phyloP scores from a whole-genome alignment of 2,329 filamentous ascomycete genomes.

The Botrytis fabae region DNA sequence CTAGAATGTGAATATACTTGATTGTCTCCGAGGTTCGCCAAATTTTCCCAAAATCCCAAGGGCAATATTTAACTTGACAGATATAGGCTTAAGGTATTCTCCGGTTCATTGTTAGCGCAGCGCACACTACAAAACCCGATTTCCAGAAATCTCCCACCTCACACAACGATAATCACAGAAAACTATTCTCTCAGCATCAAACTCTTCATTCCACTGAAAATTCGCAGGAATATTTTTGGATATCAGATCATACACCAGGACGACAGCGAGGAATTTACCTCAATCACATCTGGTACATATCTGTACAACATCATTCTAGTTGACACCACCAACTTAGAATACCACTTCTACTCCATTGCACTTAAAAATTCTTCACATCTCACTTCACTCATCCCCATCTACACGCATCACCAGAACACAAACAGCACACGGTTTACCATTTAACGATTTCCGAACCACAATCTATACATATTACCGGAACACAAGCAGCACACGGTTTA shows the following conservation, averaged over 20 bases:
- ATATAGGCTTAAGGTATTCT: accelerated
- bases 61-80: not conserved
- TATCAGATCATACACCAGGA: not conserved
- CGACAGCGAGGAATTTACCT: not conserved
- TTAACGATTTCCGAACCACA: not conserved
- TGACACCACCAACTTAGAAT: not conserved
- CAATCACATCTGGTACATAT: not conserved
- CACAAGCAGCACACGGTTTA: too few species aligned
- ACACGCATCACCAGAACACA: too few species aligned
- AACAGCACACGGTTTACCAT: not conserved
- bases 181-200: not conserved
- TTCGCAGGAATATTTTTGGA: too few species aligned
- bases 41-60: not conserved
- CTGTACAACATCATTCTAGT: too few species aligned
- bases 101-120: not conserved
- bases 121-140: too few species aligned
- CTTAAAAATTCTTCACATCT: not conserved
- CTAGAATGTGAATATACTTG: not conserved
- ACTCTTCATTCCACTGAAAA: not conserved
- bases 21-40: too few species aligned
- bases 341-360: not conserved
- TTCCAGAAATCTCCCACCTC: not conserved
- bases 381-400: not conserved
- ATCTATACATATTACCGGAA: not conserved
- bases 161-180: too few species aligned